These are phyloP conservation scores for Bacidia gigantensis DNA, from an alignment of 495 filamentous ascomycete genomes.

Conservation along the genomic window DNA sequence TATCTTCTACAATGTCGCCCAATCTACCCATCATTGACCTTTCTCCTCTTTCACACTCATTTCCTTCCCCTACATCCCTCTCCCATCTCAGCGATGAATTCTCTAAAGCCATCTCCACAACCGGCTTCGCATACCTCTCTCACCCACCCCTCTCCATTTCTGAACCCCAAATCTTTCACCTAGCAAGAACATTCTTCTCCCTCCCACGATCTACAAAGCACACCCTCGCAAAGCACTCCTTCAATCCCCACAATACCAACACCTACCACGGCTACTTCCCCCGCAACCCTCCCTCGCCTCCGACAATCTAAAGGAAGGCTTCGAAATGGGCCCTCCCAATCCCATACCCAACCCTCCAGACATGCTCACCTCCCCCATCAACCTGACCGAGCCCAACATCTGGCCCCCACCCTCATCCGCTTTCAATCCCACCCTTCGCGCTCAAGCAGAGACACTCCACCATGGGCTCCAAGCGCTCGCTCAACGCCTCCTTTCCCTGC, in stretches of 20 bases:
- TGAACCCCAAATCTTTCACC: slow-evolving; percentile 28
- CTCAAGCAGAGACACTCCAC: slow-evolving; percentile 26
- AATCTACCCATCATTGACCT: slow-evolving; percentile 31
- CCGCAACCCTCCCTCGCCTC: slow-evolving; percentile 20
- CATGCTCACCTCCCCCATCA: slow-evolving; percentile 11
- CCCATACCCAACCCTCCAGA: not conserved
- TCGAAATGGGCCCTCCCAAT: slow-evolving; percentile 29
- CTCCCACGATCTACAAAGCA: slow-evolving; percentile 25
- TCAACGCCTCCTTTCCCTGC: slow-evolving; percentile 26
- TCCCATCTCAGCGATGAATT: slow-evolving; percentile 21
- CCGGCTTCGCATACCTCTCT: slow-evolving; percentile 33
- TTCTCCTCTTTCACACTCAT: slow-evolving; percentile 16
- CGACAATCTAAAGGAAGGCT: slow-evolving; percentile 33
- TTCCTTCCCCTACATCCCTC: slow-evolving; percentile 14
- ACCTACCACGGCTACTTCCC: slow-evolving; percentile 35
- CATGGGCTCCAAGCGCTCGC: slow-evolving; percentile 30
- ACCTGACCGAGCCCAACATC: slow-evolving; percentile 31
- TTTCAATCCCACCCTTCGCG: slow-evolving; percentile 8
- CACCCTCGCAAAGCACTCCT: slow-evolving; percentile 30
- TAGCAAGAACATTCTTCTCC: slow-evolving; percentile 30
- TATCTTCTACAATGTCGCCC: not conserved
- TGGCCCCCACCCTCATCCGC: slow-evolving; percentile 22
- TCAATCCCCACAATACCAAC: slow-evolving; percentile 24
- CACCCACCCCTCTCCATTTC: slow-evolving; percentile 28
- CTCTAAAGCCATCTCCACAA: slow-evolving; percentile 30